Percentiles rank a stretch among this genome's conserved stretches.
Conservation (phyloP, 139 green algal species). For the Eudorina sp. region DNA sequence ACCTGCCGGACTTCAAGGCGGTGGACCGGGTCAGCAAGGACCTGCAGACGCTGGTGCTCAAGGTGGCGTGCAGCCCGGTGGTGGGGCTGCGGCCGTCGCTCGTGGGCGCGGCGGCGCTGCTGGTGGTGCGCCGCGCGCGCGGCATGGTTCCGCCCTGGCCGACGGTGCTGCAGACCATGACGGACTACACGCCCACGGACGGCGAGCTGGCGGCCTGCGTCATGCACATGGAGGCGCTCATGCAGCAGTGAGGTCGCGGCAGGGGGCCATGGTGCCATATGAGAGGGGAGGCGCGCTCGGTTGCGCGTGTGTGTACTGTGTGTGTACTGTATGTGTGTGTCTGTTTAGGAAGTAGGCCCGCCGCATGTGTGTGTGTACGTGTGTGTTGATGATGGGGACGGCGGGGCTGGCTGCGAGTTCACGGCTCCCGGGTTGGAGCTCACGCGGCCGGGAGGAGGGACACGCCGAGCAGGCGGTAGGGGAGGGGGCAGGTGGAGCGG, state of each 20-base stretch:
- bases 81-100: conserved; percentile 54
- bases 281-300: too few species aligned
- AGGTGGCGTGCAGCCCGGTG: conserved; percentile 48
- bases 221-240: conserved; percentile 51
- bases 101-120: conserved; percentile 59
- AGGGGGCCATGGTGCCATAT: too few species aligned
- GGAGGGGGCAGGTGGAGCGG: too few species aligned
- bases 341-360: too few species aligned
- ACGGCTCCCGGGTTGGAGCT: too few species aligned
- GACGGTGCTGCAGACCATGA: conserved; percentile 66
- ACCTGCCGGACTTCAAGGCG: conserved; percentile 60
- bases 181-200: conserved; percentile 35
- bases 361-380: too few species aligned
- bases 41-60: conserved; percentile 55
- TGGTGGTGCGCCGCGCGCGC: conserved; percentile 53
- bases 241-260: conserved; percentile 41
- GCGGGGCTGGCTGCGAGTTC: too few species aligned
- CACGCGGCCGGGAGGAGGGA: too few species aligned
- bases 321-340: too few species aligned
- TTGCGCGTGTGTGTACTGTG: too few species aligned
- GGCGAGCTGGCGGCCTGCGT: conserved; percentile 56
- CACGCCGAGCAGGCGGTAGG: too few species aligned
- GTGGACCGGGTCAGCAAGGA: conserved; percentile 45
- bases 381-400: too few species aligned
- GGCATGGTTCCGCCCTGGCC: conserved; percentile 75